These are phyloP conservation scores for Corylus americana DNA, from an alignment of 306 rosid species.

Conservation along the genomic window DNA sequence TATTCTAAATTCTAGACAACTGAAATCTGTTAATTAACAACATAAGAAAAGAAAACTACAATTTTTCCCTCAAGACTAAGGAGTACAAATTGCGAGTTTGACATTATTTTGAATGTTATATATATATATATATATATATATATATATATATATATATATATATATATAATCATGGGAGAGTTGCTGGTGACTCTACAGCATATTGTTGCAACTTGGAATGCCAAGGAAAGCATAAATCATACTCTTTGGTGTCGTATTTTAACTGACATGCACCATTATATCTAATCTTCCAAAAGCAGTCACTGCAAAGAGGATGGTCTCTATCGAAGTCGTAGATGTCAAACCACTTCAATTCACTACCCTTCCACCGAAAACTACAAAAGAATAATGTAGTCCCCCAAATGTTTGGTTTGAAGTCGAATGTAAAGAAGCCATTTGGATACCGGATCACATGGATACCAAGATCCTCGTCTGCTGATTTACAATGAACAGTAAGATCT, in stretches of 20 bases:
- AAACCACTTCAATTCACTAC: background rate
- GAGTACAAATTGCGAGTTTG: background rate
- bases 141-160: no score
- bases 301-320: background rate
- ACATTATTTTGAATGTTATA: no score
- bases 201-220: no score
- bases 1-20: no score
- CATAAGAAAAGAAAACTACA: no score
- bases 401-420: background rate
- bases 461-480: background rate
- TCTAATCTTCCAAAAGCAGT: background rate
- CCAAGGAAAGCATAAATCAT: background rate
- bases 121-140: no score
- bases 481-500: background rate
- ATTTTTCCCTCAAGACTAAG: no score
- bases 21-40: no score
- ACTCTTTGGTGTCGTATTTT: background rate
- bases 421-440: background rate
- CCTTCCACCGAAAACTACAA: background rate
- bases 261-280: background rate
- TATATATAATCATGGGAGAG: no score
- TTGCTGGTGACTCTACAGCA: no score
- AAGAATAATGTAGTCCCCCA: background rate
- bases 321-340: background rate
- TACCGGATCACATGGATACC: background rate